Evolutionary conservation across 352 stramenopile species (phyloP).

Genomic region (Phytophthora idaei): DNA sequence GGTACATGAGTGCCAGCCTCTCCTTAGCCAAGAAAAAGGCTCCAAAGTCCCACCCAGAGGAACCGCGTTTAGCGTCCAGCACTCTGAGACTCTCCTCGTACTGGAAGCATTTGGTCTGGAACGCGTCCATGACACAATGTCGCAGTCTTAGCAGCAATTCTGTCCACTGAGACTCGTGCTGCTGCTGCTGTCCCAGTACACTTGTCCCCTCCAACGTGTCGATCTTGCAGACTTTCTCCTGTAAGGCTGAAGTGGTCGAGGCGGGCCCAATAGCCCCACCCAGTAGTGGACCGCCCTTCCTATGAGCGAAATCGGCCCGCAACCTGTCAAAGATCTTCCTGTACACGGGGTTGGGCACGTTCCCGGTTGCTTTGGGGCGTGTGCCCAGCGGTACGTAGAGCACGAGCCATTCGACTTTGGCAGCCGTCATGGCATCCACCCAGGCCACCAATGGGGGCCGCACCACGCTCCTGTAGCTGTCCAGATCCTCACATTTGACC

Average conservation of each 20-base stretch:
- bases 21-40: slow-evolving; percentile 86
- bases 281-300: slow-evolving; percentile 27
- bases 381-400: slow-evolving; percentile 88
- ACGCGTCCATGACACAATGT: slow-evolving; percentile 85
- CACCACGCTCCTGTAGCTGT: slow-evolving; percentile 65
- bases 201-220: slow-evolving; percentile 78
- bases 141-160: slow-evolving; percentile 69
- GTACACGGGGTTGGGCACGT: slow-evolving; percentile 57
- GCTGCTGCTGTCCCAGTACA: slow-evolving; percentile 72
- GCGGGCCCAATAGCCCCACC: slow-evolving; percentile 17
- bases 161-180: slow-evolving; percentile 83
- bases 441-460: slow-evolving; percentile 56
- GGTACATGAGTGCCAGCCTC: slow-evolving; percentile 80
- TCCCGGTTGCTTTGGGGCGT: slow-evolving; percentile 54
- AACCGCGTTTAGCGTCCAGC: slow-evolving; percentile 62
- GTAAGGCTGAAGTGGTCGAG: slow-evolving; percentile 14
- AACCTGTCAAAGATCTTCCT: slow-evolving; percentile 84
- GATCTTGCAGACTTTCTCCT: slow-evolving; percentile 85
- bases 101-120: slow-evolving; percentile 77
- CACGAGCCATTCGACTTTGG: slow-evolving; percentile 76
- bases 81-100: slow-evolving; percentile 78
- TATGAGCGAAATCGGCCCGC: slow-evolving; percentile 61
- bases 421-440: slow-evolving; percentile 76
- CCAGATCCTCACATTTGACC: slow-evolving; percentile 86
- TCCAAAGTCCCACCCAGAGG: slow-evolving; percentile 73